A percentile compares a stretch with the other conserved stretches of the same genome.
Conservation (phyloP, 352 stramenopile genomes). For the Thraustochytrium sp. region DNA sequence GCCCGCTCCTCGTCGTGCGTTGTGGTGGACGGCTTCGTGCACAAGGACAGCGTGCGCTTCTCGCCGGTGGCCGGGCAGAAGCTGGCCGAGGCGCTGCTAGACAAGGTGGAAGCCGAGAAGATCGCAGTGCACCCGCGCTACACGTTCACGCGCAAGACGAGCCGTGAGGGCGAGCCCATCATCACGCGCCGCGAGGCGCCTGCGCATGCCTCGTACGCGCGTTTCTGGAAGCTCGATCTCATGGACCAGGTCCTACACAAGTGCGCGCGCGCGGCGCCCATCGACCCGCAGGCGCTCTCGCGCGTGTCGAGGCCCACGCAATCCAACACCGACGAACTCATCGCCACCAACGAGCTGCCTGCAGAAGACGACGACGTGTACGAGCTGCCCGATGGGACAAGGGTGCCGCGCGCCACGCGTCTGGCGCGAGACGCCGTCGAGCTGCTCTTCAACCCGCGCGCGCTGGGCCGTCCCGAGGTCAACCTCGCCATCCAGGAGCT, state of each 20-base stretch:
- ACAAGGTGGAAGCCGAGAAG: not conserved
- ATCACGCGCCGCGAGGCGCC: not conserved
- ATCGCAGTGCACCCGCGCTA: not conserved
- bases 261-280: not conserved
- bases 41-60: slow-evolving; percentile 1
- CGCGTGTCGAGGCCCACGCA: not conserved
- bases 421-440: not conserved
- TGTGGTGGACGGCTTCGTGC: slow-evolving; percentile 29
- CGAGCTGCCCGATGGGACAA: slow-evolving; percentile 15
- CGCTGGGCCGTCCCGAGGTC: not conserved
- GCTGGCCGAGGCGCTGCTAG: not conserved
- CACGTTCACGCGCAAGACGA: not conserved
- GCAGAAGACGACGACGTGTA: not conserved
- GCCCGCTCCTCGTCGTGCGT: not conserved
- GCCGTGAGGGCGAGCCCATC: not conserved
- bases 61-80: slow-evolving; percentile 1
- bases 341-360: not conserved
- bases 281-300: slow-evolving; percentile 3
- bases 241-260: not conserved
- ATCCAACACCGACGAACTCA: slow-evolving; percentile 1
- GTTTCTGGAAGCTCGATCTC: slow-evolving; percentile 31
- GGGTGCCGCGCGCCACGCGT: not conserved
- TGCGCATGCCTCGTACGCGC: not conserved
- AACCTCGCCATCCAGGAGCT: not conserved
- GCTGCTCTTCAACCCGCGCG: not conserved